Evolutionary conservation across 306 rosid species (phyloP).

Genomic region (Cucurbita maxima): DNA sequence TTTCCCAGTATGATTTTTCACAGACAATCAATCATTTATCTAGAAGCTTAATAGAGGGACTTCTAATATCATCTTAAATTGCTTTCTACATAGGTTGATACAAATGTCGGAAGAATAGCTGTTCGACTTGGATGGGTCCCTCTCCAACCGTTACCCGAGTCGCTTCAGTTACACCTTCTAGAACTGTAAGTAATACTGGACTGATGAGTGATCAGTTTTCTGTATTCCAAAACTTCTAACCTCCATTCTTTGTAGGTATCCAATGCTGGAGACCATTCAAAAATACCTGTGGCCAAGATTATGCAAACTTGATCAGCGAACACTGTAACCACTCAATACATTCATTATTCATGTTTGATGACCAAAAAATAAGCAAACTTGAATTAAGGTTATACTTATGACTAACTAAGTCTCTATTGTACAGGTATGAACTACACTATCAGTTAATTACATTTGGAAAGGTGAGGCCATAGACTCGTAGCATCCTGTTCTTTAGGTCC

Average conservation of each 20-base stretch:
- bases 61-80: conserved; percentile 15
- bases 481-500: no score
- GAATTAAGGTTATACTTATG: conserved; percentile 8
- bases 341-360: neutral
- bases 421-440: conserved; percentile 91
- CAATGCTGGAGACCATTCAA: conserved; percentile 76
- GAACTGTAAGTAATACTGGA: conserved; percentile 43
- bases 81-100: conserved; percentile 56
- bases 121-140: conserved; percentile 99
- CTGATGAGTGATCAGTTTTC: neutral
- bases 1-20: conserved; percentile 65
- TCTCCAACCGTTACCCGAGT: conserved; percentile 84
- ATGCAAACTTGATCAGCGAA: conserved; percentile 89
- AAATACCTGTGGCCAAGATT: conserved; percentile 97
- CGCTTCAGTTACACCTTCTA: conserved; percentile 77
- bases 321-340: conserved; percentile 42
- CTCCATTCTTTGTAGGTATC: conserved; percentile 45
- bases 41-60: neutral
- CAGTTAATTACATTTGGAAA: conserved; percentile 95
- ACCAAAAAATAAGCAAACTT: neutral
- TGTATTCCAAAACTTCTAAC: conserved; percentile 16
- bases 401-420: conserved; percentile 19
- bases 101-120: conserved; percentile 96
- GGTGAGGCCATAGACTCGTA: conserved; percentile 22
- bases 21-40: conserved; percentile 4